These are phyloP conservation scores for Stemphylium vesicarium DNA, from an alignment of 2,329 filamentous ascomycete genomes.

Conservation along the genomic window DNA sequence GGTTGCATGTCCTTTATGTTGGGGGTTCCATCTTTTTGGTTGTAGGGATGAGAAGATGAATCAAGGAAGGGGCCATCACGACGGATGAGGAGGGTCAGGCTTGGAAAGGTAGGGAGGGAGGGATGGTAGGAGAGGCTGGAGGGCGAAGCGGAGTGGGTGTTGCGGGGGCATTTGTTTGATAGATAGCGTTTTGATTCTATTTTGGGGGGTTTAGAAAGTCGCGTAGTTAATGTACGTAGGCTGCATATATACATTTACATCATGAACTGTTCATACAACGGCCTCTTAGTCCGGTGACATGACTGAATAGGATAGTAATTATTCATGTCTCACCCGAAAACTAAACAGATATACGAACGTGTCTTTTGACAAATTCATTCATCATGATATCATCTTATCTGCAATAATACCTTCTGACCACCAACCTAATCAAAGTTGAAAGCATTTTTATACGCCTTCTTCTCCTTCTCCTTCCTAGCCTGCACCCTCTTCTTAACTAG, in stretches of 20 bases:
- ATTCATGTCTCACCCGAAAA: background rate
- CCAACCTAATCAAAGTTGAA: conserved; percentile 58
- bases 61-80: no score
- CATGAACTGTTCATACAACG: background rate
- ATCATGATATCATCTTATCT: background rate
- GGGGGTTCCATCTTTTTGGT: no score
- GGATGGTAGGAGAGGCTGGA: no score
- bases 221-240: no score
- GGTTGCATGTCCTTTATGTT: background rate
- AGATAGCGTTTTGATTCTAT: background rate
- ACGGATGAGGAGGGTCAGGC: no score
- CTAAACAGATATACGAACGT: no score
- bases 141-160: no score
- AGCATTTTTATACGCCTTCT: conserved; percentile 91
- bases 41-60: no score
- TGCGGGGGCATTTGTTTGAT: background rate
- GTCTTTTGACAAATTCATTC: background rate
- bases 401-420: no score
- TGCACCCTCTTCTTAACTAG: conserved; percentile 78
- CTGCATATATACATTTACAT: background rate
- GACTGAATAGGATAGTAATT: background rate
- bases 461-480: conserved; percentile 82
- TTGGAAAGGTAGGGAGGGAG: no score
- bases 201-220: no score
- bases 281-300: no score